Base-by-base conservation (phyloP, 148 eudicot genomes). In the Rhododendron ferrugineum region DNA sequence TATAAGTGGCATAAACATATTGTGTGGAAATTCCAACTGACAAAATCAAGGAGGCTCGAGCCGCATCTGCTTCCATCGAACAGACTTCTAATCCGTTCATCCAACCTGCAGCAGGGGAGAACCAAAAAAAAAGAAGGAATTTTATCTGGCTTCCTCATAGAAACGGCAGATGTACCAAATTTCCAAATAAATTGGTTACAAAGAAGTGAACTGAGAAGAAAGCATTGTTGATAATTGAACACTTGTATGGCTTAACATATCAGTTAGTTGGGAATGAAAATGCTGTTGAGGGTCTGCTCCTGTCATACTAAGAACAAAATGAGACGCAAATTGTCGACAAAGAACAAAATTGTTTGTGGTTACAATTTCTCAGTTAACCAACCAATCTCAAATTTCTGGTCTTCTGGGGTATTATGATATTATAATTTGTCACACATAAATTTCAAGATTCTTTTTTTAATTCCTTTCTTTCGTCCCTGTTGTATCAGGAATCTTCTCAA, bases 71-170 rank as follows among this genome's bases (percentile, higher is more conserved):
- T 90, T 96, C 99, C 37, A 96, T 86, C 11, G 98, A 91, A 87
- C 96, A 93, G 62, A 96, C 98, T 92, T 96, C 99, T 87, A 95
- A 85, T 15, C 99, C 99, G 66, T 95, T 96, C 98, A 96, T 96
- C 99, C 99, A 96, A 82, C 96, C 99, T 96, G 93, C 88, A 88
- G 80, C 74, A 79, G 32, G 11, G 36, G 37, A 36, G 50, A 68
- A 66, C 28, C 18, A 5, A 50, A 34, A 73, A 37, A 37, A 78
- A 44, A 44, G 44, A 77, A 9, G 15, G 32, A 78, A 7, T 78
- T 40, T 28, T n/a, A 46, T 4, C 0, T 9, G 81, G 58, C 26
- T 46, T 47, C 36, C 20, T 10, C 6, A 16, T 14, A 82, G 36
- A 44, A 26, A n/a, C 9, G 6, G 8, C 52, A 82, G 1, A n/a